Conservation (phyloP, 768 basidiomycete species). For the Trametopsis cervina region DNA sequence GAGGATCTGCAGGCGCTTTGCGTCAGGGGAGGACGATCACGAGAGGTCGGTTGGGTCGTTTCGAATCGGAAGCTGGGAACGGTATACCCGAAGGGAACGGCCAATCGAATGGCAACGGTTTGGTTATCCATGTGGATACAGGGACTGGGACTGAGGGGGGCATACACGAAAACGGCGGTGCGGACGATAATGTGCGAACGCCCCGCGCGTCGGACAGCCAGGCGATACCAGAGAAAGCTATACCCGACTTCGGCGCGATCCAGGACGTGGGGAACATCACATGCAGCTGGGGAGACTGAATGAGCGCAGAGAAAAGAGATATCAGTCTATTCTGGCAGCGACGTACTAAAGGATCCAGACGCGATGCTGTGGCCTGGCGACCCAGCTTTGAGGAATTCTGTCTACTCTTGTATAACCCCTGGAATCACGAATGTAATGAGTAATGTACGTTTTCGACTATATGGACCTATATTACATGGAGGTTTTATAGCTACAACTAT, state of each 20-base stretch:
- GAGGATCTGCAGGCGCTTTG: conserved; percentile 6
- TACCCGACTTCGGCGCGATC: conserved; percentile 12
- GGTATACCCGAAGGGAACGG: conserved; percentile 3
- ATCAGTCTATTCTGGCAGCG: no score
- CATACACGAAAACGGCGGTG: neutral
- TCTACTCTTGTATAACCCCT: neutral
- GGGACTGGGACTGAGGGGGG: no score
- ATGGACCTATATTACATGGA: neutral
- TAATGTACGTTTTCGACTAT: neutral
- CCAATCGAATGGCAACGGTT: neutral
- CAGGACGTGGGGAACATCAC: conserved; percentile 27
- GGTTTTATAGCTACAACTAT: no score
- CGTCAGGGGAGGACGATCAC: conserved; percentile 13
- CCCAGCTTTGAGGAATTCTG: neutral
- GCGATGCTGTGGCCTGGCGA: no score
- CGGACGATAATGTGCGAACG: neutral
- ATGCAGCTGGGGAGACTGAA: conserved; percentile 27
- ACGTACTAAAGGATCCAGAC: no score
- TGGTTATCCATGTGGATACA: neutral
- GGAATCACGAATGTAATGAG: neutral
- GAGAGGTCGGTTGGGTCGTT: conserved; percentile 16
- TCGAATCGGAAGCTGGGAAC: conserved; percentile 11
- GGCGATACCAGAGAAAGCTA: neutral
- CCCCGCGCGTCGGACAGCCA: conserved; percentile 12
- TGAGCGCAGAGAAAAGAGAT: neutral